A percentile compares a stretch with the other conserved stretches of the same genome.
Evolutionary conservation across 768 basidiomycete species (phyloP).

Genomic region (Tricholoma bakamatsutake): DNA sequence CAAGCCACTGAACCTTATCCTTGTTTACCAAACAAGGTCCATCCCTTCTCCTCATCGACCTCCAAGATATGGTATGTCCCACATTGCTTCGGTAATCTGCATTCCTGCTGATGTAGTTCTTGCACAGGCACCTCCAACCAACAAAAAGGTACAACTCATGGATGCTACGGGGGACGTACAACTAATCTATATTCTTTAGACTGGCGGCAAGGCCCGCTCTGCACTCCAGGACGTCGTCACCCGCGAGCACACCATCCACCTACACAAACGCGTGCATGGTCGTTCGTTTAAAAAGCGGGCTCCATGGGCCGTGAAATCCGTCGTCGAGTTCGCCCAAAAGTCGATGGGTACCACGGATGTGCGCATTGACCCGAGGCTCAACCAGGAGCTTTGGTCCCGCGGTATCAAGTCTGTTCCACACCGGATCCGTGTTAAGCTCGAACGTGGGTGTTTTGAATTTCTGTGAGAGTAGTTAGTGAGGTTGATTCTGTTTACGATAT

Average conservation of each 20-base stretch:
- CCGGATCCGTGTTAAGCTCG: slow-evolving; percentile 87
- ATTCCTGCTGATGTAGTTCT: too few species aligned
- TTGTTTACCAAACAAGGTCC: slow-evolving; percentile 34
- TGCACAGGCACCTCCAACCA: slow-evolving; percentile 46
- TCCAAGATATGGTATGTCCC: slow-evolving; percentile 70
- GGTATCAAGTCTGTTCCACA: slow-evolving; percentile 94
- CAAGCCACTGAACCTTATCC: slow-evolving; percentile 58
- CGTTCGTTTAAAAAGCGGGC: slow-evolving; percentile 97
- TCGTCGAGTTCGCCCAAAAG: slow-evolving; percentile 87
- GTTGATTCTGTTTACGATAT: slow-evolving; percentile 1
- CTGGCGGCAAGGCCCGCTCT: slow-evolving; percentile 86
- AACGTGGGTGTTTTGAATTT: too few species aligned
- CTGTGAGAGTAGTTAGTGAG: too few species aligned
- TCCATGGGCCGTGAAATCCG: slow-evolving; percentile 93
- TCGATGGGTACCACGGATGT: slow-evolving; percentile 96
- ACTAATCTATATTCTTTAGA: slow-evolving; percentile 25
- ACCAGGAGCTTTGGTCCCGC: slow-evolving; percentile 91
- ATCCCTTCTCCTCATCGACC: slow-evolving; percentile 55
- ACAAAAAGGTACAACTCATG: slow-evolving; percentile 47
- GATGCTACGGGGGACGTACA: not conserved
- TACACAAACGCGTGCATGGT: slow-evolving; percentile 92
- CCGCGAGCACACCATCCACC: slow-evolving; percentile 97
- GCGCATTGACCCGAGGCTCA: slow-evolving; percentile 90
- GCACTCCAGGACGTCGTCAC: slow-evolving; percentile 98
- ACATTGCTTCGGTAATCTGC: too few species aligned